Evolutionary conservation across 2,329 filamentous ascomycete species (phyloP), one percentile per base, ranked within the genome.

Genomic region (Pseudogymnoascus sp.): DNA sequence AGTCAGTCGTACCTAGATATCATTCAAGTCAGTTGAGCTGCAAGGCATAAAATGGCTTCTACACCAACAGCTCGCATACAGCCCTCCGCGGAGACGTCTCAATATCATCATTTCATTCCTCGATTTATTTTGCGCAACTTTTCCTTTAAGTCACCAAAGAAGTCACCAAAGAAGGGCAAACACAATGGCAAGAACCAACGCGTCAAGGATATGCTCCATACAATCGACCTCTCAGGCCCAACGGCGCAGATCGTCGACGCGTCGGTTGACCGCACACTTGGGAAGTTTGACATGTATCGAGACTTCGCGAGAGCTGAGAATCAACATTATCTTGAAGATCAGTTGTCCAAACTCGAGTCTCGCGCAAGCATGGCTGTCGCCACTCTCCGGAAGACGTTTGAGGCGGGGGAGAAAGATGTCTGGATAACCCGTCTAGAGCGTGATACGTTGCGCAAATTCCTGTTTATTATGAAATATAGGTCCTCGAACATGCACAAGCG

Each of bases 381-480:
- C 35, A 67, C 61, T 11, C 62, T 70, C 22, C 60, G 25, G 4
- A 65, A 67, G 39, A 63, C 64, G 6, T 64, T 67, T 32, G 66
- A 69, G 32, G 61, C 62, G 1, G 63, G 65, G 2, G 64, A 70
- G 6, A 6, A 57, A 4, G 63, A 57, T 0, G 59, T 78, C 1
- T 64, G 62, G 34, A 62, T 77, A 0, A 69, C 65, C 1, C 69
- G 75, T 4, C 32, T 57, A 1, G 70, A 77, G 18, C 66, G 69
- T 47, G 69, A 79, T 62, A 58, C 70, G 1, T 35, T 79, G 8
- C 74, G 77, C 50, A 78, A 78, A 60, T 78, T 78, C 58, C 67
- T 77, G 2, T 79, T 78, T 63, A 65, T 79, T 3, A 71, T 79
- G 65, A 76, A 76, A 61, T 79, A 78, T 57, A 74, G 77, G 12